phyloP scores from a whole-genome alignment of 106 monocot genomes.

The Acorus gramineus region DNA sequence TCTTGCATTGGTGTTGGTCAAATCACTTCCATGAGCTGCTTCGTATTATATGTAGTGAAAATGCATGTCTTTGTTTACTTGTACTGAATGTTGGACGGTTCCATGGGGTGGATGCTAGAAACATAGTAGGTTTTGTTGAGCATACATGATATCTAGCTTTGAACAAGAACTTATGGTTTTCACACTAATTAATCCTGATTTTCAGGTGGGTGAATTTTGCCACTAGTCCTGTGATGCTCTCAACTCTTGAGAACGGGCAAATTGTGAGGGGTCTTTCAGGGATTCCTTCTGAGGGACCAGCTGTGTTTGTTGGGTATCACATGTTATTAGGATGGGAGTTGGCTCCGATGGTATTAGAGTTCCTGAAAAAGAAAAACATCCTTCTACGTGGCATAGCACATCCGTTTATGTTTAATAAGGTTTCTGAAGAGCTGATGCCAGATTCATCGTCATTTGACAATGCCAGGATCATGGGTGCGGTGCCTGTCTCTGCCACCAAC shows the following conservation, averaged over 20 bases:
- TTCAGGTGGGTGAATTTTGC: conserved; percentile 37
- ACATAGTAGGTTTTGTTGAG: no score
- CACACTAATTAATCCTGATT: conserved; percentile 3
- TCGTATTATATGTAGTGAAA: not conserved
- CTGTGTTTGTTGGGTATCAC: conserved; percentile 77
- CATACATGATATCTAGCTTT: no score
- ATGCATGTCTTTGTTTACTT: not conserved
- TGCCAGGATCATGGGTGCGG: conserved; percentile 53
- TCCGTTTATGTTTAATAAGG: conserved; percentile 54
- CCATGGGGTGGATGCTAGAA: no score
- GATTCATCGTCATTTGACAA: conserved; percentile 51
- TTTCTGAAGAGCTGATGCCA: conserved; percentile 32
- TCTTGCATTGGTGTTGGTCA: no score
- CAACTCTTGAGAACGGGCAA: conserved; percentile 51
- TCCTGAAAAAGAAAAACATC: conserved; percentile 37
- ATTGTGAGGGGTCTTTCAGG: conserved; percentile 58
- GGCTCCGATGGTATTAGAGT: conserved; percentile 25
- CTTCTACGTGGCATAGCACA: conserved; percentile 69
- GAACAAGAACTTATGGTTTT: no score
- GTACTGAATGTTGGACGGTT: no score
- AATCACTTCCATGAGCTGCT: no score
- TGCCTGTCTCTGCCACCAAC: conserved; percentile 46
- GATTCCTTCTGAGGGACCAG: conserved; percentile 64
- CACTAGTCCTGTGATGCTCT: conserved; percentile 50
- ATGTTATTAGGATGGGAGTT: conserved; percentile 70